phyloP scores from a whole-genome alignment of 768 basidiomycete genomes.

The Psilocybe subaeruginosa region DNA sequence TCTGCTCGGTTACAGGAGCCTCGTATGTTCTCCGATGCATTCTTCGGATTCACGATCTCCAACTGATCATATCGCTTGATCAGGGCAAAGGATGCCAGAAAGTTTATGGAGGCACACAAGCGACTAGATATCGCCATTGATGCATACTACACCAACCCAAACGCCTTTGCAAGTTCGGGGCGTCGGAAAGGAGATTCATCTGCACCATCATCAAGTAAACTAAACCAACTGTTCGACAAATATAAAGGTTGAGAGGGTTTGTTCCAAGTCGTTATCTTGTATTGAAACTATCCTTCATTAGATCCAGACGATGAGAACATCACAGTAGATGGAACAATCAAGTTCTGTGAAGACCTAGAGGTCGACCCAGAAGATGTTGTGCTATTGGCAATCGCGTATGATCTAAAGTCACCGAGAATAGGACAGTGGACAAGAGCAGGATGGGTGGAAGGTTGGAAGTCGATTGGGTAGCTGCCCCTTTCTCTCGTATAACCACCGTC shows the following conservation, averaged over 20 bases:
- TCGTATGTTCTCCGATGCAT: slow-evolving; percentile 51
- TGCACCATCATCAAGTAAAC: slow-evolving; percentile 53
- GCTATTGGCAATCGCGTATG: slow-evolving; percentile 79
- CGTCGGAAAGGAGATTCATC: slow-evolving; percentile 27
- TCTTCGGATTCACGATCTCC: slow-evolving; percentile 19
- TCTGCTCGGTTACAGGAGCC: slow-evolving; percentile 68
- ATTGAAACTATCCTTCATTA: slow-evolving; percentile 22
- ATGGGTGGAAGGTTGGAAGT: slow-evolving; percentile 85
- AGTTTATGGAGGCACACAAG: slow-evolving; percentile 71
- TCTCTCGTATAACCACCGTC: background rate
- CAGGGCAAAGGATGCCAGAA: slow-evolving; percentile 62
- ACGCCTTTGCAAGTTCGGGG: slow-evolving; percentile 28
- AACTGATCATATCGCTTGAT: slow-evolving; percentile 29
- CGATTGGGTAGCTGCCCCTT: slow-evolving; percentile 54
- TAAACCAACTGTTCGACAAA: slow-evolving; percentile 60
- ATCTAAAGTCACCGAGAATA: slow-evolving; percentile 74
- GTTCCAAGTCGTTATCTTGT: background rate
- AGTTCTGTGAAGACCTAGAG: slow-evolving; percentile 68
- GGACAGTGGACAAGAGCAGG: slow-evolving; percentile 72
- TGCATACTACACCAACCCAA: slow-evolving; percentile 67
- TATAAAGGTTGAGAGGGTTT: slow-evolving; percentile 58
- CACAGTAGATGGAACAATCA: slow-evolving; percentile 78
- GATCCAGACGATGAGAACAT: slow-evolving; percentile 68
- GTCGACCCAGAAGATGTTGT: slow-evolving; percentile 84
- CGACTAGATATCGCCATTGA: slow-evolving; percentile 75